These are phyloP conservation scores for Phytophthora meadii DNA, from an alignment of 352 stramenopile species.

Conservation along the genomic window DNA sequence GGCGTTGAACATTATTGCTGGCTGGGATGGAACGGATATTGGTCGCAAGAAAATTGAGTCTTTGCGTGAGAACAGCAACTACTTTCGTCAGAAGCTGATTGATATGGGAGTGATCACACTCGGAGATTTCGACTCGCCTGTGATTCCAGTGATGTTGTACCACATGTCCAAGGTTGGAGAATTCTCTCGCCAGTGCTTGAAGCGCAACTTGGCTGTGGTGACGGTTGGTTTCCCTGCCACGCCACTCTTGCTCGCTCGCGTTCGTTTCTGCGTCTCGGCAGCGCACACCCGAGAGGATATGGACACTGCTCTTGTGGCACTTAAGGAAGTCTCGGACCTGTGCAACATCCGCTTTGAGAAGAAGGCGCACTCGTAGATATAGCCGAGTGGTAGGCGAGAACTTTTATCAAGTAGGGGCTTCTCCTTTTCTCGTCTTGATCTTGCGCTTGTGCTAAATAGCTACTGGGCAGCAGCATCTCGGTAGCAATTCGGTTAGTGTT, in stretches of 20 bases:
- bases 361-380: slow-evolving; percentile 24
- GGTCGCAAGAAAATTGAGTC: slow-evolving; percentile 93
- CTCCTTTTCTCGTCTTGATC: neutral
- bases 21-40: slow-evolving; percentile 94
- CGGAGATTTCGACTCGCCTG: slow-evolving; percentile 97
- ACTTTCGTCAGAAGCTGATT: slow-evolving; percentile 95
- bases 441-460: slow-evolving; percentile 1
- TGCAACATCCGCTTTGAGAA: slow-evolving; percentile 79
- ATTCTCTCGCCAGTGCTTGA: slow-evolving; percentile 96
- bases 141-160: slow-evolving; percentile 99
- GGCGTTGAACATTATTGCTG: slow-evolving; percentile 95
- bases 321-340: slow-evolving; percentile 92
- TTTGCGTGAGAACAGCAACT: slow-evolving; percentile 98
- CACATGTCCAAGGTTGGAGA: slow-evolving; percentile 97
- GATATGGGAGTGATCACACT: slow-evolving; percentile 93
- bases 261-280: slow-evolving; percentile 97
- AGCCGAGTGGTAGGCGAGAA: too few species aligned
- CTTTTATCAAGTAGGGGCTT: too few species aligned
- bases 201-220: slow-evolving; percentile 97
- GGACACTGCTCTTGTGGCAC: slow-evolving; percentile 89
- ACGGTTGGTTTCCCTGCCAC: slow-evolving; percentile 98
- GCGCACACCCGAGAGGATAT: slow-evolving; percentile 95
- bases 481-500: slow-evolving; percentile 1
- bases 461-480: neutral
- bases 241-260: slow-evolving; percentile 93